Conservation (phyloP, 1,139 yeast genomes). For the Yamadazyma sp. region DNA sequence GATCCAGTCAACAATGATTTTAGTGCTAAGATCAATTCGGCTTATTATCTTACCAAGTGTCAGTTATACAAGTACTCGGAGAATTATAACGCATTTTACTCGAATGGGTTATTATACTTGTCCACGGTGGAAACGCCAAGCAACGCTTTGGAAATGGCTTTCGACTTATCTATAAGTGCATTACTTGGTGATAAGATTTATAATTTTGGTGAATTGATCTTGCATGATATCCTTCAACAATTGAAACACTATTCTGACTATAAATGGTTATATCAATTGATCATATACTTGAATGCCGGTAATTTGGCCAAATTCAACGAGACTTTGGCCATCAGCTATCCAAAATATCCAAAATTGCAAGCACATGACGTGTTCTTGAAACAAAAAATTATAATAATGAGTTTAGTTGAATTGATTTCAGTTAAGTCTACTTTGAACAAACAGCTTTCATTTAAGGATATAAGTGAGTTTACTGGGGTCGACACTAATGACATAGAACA, state of each 20-base stretch:
- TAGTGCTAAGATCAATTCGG: slow-evolving; percentile 74
- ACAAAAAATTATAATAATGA: slow-evolving; percentile 91
- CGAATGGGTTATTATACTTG: slow-evolving; percentile 55
- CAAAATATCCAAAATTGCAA: slow-evolving; percentile 59
- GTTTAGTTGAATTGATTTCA: slow-evolving; percentile 85
- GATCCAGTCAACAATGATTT: slow-evolving; percentile 41
- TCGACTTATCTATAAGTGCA: slow-evolving; percentile 84
- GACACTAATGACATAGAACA: slow-evolving; percentile 78
- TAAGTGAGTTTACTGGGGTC: slow-evolving; percentile 70
- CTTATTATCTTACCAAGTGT: slow-evolving; percentile 79
- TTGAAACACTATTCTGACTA: slow-evolving; percentile 37
- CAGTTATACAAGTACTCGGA: slow-evolving; percentile 71
- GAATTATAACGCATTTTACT: slow-evolving; percentile 80
- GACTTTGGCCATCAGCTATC: slow-evolving; percentile 36
- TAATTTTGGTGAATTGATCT: slow-evolving; percentile 91
- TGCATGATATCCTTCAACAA: slow-evolving; percentile 74
- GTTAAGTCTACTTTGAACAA: slow-evolving; percentile 74
- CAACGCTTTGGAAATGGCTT: slow-evolving; percentile 52
- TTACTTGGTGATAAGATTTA: slow-evolving; percentile 88
- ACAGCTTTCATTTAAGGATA: slow-evolving; percentile 68
- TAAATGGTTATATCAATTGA: slow-evolving; percentile 72
- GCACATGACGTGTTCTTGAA: slow-evolving; percentile 66
- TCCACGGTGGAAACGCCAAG: slow-evolving; percentile 47
- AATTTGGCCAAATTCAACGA: slow-evolving; percentile 62
- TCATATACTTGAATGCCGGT: slow-evolving; percentile 75